Evolutionary conservation across 345 rosid species (phyloP), one percentile per base, ranked within the genome.

Genomic region (Eucalyptus urophylla): DNA sequence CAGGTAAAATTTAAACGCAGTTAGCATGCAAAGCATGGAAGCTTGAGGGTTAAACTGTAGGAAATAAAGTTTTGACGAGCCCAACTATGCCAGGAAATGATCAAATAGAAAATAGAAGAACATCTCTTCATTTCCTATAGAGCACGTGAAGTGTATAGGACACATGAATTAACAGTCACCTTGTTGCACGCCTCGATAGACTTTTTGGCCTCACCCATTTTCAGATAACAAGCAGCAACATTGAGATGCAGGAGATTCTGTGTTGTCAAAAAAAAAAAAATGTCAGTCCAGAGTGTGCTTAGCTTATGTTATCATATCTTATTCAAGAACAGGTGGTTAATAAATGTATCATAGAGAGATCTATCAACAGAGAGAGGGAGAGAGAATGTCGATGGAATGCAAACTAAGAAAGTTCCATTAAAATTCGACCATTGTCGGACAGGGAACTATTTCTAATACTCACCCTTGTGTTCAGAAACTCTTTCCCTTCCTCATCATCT

Each of bases 401-500:
- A 76, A 40, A 76, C 47, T 40, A 40, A 40, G 85, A 76, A 76
- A 40, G 85, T 76, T 76, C 47, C 29, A 21, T 40, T 40, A 22
- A 40, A 40, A 40, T 11, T 33, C 17, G 3, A 50, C 89, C 51
- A 67, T 49, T 37, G 43, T 40, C 37, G 1, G 53, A 19, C 83
- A 49, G 89, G 86, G 67, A 51, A 21, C 65, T 54, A 86, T 51
- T 22, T 51, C n/a, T 27, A 47, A 86, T 25, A 87, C 97, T 91
- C 91, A 98, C 99, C 92, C 99, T 93, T 88, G 97, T 91, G 60
- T 94, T 93, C 67, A 90, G 90, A 94, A 98, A 98, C 86, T 94
- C 90, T 92, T 96, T 98, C 88, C 98, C 99, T 89, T 97, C 99
- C 86, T 96, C 99, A 3, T 98, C 99, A 89, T 97, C 98, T 92